Conservation (phyloP, 495 filamentous ascomycete genomes). For the Xylaria telfairii region DNA sequence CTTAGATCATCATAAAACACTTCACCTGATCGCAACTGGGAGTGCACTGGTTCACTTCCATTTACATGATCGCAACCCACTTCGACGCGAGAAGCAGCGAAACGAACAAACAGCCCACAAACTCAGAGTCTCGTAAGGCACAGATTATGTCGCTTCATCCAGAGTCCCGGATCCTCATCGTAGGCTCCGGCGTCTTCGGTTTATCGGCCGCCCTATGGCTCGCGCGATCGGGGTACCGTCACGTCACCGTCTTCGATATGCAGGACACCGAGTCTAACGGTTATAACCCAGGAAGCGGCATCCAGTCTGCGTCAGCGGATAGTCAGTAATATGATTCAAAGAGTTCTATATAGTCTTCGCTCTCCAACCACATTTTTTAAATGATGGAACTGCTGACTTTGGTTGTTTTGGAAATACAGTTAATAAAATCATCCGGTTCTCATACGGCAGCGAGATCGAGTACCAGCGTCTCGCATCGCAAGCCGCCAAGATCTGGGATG, state of each 20-base stretch:
- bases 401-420: slow-evolving; percentile 12
- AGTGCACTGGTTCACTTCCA: no score
- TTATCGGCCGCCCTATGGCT: slow-evolving; percentile 50
- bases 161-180: slow-evolving; percentile 44
- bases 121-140: background rate
- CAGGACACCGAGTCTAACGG: slow-evolving; percentile 36
- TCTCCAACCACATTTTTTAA: background rate
- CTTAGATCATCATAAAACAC: no score
- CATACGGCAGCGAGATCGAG: slow-evolving; percentile 46
- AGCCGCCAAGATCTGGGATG: slow-evolving; percentile 45
- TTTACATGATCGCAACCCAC: no score
- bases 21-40: no score
- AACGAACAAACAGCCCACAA: background rate
- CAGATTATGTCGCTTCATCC: background rate
- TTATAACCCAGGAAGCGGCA: slow-evolving; percentile 30
- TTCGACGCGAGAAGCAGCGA: no score
- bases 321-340: background rate
- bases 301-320: slow-evolving; percentile 40
- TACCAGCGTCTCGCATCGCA: slow-evolving; percentile 54
- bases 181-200: slow-evolving; percentile 56
- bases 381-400: background rate
- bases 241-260: slow-evolving; percentile 52
- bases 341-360: background rate
- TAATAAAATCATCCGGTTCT: slow-evolving; percentile 54
- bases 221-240: slow-evolving; percentile 45